Percentiles rank a stretch among this genome's conserved stretches.
Conservation (phyloP, 208 protist species). For the Tritrichomonas foetus region DNA sequence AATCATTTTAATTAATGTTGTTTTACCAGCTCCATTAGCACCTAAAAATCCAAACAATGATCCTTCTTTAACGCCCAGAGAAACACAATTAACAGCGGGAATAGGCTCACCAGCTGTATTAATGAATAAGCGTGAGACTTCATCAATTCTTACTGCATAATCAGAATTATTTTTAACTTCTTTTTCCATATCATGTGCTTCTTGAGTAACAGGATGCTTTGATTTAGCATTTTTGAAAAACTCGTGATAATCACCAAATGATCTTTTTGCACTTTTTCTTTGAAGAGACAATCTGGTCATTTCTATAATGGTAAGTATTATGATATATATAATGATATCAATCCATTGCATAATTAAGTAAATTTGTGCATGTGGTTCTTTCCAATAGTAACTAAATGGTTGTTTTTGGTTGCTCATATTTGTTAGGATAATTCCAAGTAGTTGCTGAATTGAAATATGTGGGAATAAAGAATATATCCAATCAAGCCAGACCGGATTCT, state of each 20-base stretch:
- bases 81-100: background rate
- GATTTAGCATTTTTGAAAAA: background rate
- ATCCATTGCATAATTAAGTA: background rate
- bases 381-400: background rate
- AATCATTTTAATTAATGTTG: slow-evolving; percentile 38
- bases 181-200: slow-evolving; percentile 21
- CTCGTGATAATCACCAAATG: background rate
- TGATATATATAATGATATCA: background rate
- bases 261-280: background rate
- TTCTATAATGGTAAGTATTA: background rate
- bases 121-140: background rate
- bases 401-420: too few relatives aligned
- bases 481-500: background rate
- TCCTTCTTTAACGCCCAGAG: background rate
- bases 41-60: background rate
- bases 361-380: background rate
- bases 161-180: background rate
- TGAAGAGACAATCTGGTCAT: background rate
- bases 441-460: background rate
- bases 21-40: slow-evolving; percentile 32
- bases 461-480: background rate
- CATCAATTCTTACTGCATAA: background rate
- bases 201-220: slow-evolving; percentile 3
- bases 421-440: background rate
- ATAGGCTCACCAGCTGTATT: background rate